Evolutionary conservation across 2,329 filamentous ascomycete species (phyloP).

Genomic region (Claviceps sp.): DNA sequence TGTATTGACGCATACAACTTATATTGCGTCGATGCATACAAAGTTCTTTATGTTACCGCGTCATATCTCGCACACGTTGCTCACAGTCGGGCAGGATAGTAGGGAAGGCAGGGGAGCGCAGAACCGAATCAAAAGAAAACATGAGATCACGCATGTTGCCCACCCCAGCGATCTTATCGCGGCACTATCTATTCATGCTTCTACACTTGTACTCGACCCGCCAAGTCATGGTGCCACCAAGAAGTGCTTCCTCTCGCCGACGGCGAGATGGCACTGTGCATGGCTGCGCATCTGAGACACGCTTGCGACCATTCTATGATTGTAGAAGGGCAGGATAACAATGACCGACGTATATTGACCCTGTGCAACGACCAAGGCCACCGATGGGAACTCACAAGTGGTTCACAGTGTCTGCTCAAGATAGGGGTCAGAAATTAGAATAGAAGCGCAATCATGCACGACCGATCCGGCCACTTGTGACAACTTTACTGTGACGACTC

Average conservation of each 20-base stretch:
- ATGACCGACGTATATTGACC: conserved; percentile 7
- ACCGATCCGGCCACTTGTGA: no score
- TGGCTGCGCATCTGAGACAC: no score
- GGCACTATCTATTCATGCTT: conserved; percentile 30
- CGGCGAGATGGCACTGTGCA: no score
- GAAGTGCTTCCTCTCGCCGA: no score
- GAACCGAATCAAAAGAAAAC: neutral
- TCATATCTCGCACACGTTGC: neutral
- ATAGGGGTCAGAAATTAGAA: no score
- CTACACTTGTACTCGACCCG: conserved; percentile 32
- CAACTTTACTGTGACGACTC: no score
- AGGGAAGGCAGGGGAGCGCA: neutral
- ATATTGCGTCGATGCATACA: neutral
- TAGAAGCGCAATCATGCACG: no score
- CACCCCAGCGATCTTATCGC: conserved; percentile 28
- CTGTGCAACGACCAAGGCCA: neutral
- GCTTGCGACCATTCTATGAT: no score
- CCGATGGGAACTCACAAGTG: neutral
- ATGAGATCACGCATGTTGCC: neutral
- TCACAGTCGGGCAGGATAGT: neutral
- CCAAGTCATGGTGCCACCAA: conserved; percentile 42
- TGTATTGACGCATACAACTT: neutral
- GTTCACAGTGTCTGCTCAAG: neutral
- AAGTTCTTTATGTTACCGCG: neutral
- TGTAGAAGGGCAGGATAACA: no score